A percentile compares a stretch with the other conserved stretches of the same genome.
These are phyloP conservation scores for Pezicula rhizophila DNA, from an alignment of 2,329 filamentous ascomycete genomes.

Conservation along the genomic window DNA sequence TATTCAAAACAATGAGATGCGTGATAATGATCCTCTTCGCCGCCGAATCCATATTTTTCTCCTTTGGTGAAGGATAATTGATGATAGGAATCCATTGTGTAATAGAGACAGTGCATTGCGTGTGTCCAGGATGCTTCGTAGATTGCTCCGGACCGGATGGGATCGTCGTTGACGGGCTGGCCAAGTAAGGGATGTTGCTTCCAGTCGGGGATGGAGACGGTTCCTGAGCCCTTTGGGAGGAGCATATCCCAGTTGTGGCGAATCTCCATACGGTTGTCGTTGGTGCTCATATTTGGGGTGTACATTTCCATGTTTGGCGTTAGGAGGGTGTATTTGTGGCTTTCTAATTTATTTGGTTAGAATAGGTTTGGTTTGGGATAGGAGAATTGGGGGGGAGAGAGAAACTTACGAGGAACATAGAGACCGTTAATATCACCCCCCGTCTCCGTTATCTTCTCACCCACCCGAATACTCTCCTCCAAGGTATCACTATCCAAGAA, in stretches of 20 bases:
- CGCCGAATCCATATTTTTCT: slow-evolving; percentile 22
- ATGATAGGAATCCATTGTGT: slow-evolving; percentile 28
- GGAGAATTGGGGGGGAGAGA: too few species aligned
- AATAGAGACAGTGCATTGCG: slow-evolving; percentile 28
- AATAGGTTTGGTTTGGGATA: neutral
- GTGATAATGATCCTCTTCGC: slow-evolving; percentile 23
- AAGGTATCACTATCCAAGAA: neutral
- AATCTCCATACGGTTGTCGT: slow-evolving; percentile 25
- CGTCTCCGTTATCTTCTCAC: slow-evolving; percentile 20
- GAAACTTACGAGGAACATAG: slow-evolving; percentile 23
- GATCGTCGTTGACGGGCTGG: slow-evolving; percentile 26
- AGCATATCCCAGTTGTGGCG: slow-evolving; percentile 27
- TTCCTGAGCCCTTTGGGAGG: slow-evolving; percentile 28
- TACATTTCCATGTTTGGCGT: slow-evolving; percentile 24
- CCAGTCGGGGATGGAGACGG: slow-evolving; percentile 25
- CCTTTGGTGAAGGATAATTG: slow-evolving; percentile 21
- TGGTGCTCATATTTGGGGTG: slow-evolving; percentile 27
- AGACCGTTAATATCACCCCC: slow-evolving; percentile 29
- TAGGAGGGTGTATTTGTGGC: slow-evolving; percentile 24
- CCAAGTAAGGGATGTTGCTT: slow-evolving; percentile 26
- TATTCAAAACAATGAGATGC: slow-evolving; percentile 29
- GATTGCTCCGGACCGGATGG: slow-evolving; percentile 23
- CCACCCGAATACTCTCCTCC: slow-evolving; percentile 1
- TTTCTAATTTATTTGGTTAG: slow-evolving; percentile 4
- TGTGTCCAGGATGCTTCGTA: slow-evolving; percentile 30